Evolutionary conservation across 2,329 filamentous ascomycete genomes (phyloP).

Genomic region (Diaporthe sp.): DNA sequence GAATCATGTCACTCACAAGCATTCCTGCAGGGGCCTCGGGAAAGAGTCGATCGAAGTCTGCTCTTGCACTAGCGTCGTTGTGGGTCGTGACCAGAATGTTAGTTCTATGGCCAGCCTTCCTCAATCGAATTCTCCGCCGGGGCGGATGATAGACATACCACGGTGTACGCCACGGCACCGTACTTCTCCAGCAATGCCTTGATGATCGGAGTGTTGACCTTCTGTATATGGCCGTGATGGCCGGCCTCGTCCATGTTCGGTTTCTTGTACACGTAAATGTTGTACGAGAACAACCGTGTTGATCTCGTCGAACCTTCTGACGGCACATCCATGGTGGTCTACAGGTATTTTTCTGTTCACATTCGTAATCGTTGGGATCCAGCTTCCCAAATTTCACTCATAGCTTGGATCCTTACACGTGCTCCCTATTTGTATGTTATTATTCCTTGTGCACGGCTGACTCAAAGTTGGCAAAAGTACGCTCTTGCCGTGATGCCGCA

Average conservation of each 20-base stretch:
- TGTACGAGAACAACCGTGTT: slow-evolving; percentile 6
- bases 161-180: neutral
- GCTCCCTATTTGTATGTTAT: neutral
- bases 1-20: neutral
- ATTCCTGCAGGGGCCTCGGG: slow-evolving; percentile 9
- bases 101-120: neutral
- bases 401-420: neutral
- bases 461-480: neutral
- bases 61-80: neutral
- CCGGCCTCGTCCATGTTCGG: neutral
- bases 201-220: slow-evolving; percentile 4
- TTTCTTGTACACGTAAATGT: slow-evolving; percentile 5
- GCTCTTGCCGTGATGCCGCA: neutral
- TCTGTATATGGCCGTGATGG: neutral
- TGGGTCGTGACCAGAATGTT: neutral
- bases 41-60: slow-evolving; percentile 3
- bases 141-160: neutral
- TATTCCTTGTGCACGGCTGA: neutral
- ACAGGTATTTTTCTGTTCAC: neutral
- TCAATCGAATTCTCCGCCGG: neutral
- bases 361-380: neutral
- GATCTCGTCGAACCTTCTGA: neutral
- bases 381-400: neutral
- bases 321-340: neutral
- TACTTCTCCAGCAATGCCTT: slow-evolving; percentile 4